These are phyloP conservation scores for Dactylellina sp. DNA, from an alignment of 2,329 filamentous ascomycete species.

Conservation along the genomic window DNA sequence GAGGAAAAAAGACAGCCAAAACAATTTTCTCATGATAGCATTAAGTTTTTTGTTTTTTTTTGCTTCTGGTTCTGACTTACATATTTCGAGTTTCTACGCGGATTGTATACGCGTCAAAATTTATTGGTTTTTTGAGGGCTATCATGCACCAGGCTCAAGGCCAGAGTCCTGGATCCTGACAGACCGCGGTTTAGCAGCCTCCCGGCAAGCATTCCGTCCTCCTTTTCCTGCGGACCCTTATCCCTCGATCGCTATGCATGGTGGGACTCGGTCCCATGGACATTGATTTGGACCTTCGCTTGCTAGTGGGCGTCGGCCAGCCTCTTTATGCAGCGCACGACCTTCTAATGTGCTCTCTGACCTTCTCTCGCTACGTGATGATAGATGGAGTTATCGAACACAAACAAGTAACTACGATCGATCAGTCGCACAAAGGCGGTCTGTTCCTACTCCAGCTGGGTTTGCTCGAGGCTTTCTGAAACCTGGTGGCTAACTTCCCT, in stretches of 20 bases:
- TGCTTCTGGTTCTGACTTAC: conserved; percentile 6
- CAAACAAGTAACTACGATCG: conserved; percentile 6
- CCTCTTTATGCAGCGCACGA: conserved; percentile 37
- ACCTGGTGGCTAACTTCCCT: conserved; percentile 22
- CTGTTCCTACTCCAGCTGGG: conserved; percentile 22
- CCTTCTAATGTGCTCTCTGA: conserved; percentile 30
- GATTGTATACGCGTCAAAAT: conserved; percentile 1
- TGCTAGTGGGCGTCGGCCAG: conserved; percentile 27
- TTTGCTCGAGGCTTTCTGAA: conserved; percentile 47
- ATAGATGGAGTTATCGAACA: conserved; percentile 13
- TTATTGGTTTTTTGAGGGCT: conserved; percentile 5
- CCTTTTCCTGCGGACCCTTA: conserved; percentile 40
- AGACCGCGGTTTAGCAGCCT: conserved; percentile 28
- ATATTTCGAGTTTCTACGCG: conserved; percentile 1
- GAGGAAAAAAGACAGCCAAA: conserved; percentile 2
- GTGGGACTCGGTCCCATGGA: conserved; percentile 22
- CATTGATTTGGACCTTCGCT: conserved; percentile 24
- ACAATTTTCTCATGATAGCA: conserved; percentile 23
- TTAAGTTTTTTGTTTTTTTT: conserved; percentile 1
- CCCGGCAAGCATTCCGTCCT: conserved; percentile 26
- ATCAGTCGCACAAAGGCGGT: conserved; percentile 16
- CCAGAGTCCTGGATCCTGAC: conserved; percentile 50
- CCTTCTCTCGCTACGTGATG: conserved; percentile 13
- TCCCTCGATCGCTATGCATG: conserved; percentile 20
- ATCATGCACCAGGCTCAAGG: conserved; percentile 5